Evolutionary conservation across 2,329 filamentous ascomycete genomes (phyloP).

Genomic region (Colletotrichum noveboracense): DNA sequence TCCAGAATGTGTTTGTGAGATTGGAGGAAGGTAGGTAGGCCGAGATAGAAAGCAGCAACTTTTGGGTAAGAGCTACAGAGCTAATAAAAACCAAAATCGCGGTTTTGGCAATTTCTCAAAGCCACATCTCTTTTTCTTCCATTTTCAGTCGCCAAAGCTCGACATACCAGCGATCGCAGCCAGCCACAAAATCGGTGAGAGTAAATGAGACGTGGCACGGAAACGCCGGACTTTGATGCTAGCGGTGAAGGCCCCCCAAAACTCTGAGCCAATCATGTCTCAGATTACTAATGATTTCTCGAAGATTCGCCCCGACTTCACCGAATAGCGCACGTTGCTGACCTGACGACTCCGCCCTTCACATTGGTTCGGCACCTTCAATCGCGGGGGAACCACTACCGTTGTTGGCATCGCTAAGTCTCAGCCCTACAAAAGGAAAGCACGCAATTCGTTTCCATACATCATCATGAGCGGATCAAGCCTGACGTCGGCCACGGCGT

Average conservation of each 20-base stretch:
- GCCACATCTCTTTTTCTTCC: background rate
- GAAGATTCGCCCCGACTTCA: constrained; percentile 11
- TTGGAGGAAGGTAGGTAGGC: background rate
- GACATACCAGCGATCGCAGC: background rate
- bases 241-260: background rate
- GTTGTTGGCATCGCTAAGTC: background rate
- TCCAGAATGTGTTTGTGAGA: background rate
- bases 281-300: constrained; percentile 16
- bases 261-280: background rate
- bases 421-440: background rate
- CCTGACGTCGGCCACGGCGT: constrained; percentile 19
- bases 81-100: background rate
- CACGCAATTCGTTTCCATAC: background rate
- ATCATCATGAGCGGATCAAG: constrained; percentile 8
- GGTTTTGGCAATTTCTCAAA: background rate
- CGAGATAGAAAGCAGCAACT: background rate
- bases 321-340: background rate
- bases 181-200: background rate
- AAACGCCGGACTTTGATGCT: background rate
- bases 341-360: background rate
- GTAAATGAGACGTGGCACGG: background rate
- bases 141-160: background rate
- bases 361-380: background rate
- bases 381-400: background rate
- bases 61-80: background rate